These are phyloP conservation scores for Lactuca sativa DNA, from an alignment of 129 eudicot species.

Conservation along the genomic window DNA sequence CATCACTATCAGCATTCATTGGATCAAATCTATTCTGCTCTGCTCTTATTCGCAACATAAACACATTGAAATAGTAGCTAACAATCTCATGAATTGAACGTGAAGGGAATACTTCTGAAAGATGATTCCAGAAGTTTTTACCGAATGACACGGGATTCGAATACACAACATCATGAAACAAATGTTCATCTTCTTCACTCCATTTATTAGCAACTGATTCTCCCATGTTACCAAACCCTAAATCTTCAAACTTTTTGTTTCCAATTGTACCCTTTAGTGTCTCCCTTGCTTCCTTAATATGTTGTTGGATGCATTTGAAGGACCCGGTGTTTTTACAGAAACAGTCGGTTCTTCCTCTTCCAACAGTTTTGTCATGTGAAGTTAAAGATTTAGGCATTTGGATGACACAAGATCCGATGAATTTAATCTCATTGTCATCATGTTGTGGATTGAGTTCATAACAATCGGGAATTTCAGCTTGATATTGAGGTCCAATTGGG, in stretches of 20 bases:
- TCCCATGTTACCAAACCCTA: slow-evolving; percentile 65
- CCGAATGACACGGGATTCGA: slow-evolving; percentile 52
- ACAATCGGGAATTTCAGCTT: slow-evolving; percentile 68
- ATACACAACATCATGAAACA: slow-evolving; percentile 51
- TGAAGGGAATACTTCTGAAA: slow-evolving; percentile 48
- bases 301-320: slow-evolving; percentile 46
- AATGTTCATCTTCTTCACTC: slow-evolving; percentile 51
- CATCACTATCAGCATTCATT: slow-evolving; percentile 57
- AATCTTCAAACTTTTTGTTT: slow-evolving; percentile 38
- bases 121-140: slow-evolving; percentile 56
- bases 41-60: slow-evolving; percentile 59
- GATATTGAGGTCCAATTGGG: slow-evolving; percentile 52
- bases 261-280: slow-evolving; percentile 44
- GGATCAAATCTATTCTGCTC: slow-evolving; percentile 60
- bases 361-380: slow-evolving; percentile 17
- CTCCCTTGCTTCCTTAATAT: slow-evolving; percentile 47
- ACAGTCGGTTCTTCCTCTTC: slow-evolving; percentile 40
- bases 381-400: slow-evolving; percentile 39
- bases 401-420: slow-evolving; percentile 41
- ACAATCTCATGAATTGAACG: slow-evolving; percentile 48
- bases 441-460: not conserved
- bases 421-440: slow-evolving; percentile 17
- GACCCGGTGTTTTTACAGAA: slow-evolving; percentile 48
- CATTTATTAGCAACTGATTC: slow-evolving; percentile 55
- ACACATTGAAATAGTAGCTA: slow-evolving; percentile 67